Evolutionary conservation across 495 filamentous ascomycete species (phyloP), one percentile per base, ranked within the genome.

Genomic region (Hypoxylon perforatum): DNA sequence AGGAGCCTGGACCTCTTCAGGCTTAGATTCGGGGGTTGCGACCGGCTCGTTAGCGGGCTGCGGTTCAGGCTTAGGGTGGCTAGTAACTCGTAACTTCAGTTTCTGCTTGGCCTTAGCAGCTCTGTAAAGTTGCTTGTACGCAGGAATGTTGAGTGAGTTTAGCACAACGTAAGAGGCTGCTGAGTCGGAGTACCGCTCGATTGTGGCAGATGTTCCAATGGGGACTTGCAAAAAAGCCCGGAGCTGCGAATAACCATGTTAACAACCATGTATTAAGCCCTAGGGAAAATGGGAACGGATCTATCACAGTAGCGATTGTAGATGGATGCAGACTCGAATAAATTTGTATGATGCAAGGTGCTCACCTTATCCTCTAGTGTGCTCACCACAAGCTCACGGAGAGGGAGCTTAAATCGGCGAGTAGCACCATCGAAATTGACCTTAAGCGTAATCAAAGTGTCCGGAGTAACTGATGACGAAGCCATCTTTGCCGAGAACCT

Each of bases 41-140:
- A 35, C 30, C 30, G 77, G 75, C 1, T 55, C 55, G 14, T 35
- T 42, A 46, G 39, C 49, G 5, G 56, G 19, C 22, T 63, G 57
- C 3, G 67, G 51, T 55, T 74, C 66, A 46, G 49, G 14, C 67
- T 72, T 15, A 3, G 56, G 30, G 38, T 69, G 74, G 35, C 81
- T 75, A 15, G 86, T 93, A 47, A 90, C 92, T 65, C 88, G 90
- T 49, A 99, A 87, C 72, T 94, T 92, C 61, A 99, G 88, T 89
- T 97, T 99, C 57, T 93, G 88, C 85, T 99, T 99, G 15, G 95
- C 95, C 80, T 97, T 99, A 62, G 96, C 95, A 73, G 95, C 95
- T 66, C 95, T 91, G 75, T 93, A 93, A 38, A 99, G 88, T 77
- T 97, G 94, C 81, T 97, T 99, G 86, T 97, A 98, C 54, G 97